Base-by-base conservation (phyloP, 345 rosid species). In the Iberis pinnata region DNA sequence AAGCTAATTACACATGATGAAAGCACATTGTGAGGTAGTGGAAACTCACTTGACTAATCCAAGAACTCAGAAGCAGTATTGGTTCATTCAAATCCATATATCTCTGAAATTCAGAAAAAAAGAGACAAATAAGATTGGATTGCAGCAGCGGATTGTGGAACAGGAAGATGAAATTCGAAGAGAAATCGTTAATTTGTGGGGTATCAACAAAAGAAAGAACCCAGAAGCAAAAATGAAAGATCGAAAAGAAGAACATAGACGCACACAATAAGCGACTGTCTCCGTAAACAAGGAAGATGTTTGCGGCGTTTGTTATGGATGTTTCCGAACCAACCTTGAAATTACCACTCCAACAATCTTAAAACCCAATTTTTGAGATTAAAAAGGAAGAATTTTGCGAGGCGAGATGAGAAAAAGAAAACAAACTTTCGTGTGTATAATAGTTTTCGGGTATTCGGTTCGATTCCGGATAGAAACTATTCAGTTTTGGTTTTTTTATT, bases 21-120 rank as follows among this genome's bases (percentile, higher is more conserved):
- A 7, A 29, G 10, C 33, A n/a, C n/a, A n/a, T n/a, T n/a, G n/a
- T n/a, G n/a, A n/a, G n/a, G n/a, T n/a, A n/a, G n/a, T n/a, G n/a
- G 43, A 17, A 40, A 52, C 71, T 60, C 38, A 67, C 71, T 38
- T 60, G 44, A 17, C 9, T 39, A 53, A 53, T 53, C 66, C 71
- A 46, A 27, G n/a, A 24, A 60, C 61, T 53, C 24, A 67, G 52
- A 53, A 47, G 15, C 61, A 4, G 29, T 45, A 31, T 53, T 39
- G 18, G 16, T 5, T 47, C 33, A 53, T 60, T 32, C 12, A 8
- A 40, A 53, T 67, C 66, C 71, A 67, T 60, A 41, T 60, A 19
- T 58, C 64, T 65, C 43, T 3, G 51, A 64, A 43, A 19, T 7
- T 15, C 12, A 49, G 44, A 15, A 49, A 12, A 24, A 27, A 14